Evolutionary conservation across 306 rosid species (phyloP), one percentile per base, ranked within the genome.

Genomic region (Ceratonia siliqua): DNA sequence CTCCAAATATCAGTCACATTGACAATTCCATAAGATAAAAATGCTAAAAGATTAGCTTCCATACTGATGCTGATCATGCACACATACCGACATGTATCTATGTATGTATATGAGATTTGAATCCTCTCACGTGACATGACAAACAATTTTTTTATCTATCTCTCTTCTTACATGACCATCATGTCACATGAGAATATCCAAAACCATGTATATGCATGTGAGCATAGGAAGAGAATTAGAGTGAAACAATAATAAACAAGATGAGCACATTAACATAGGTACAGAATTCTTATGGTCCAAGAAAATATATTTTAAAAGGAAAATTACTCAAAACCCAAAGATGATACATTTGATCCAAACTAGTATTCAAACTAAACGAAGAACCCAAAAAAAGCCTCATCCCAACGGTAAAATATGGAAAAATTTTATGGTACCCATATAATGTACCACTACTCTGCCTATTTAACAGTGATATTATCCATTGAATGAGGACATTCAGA

Each of bases 21-120:
- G 38, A 30, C 35, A 43, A 33, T 70, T 81, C 27, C 64, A 18
- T 36, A 36, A 49, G 35, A 74, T 36, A 38, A 62, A 32, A 62
- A 5, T 43, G 28, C 55, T 55, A 13, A 43, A 74, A 57, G 41
- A 73, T 25, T 53, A 63, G 66, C 54, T 22, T 42, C 41, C 58
- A 63, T 30, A 15, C 24, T 32, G 63, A 58, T 57, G 57, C 21
- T 50, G 21, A 70, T 36, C 15, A 12, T 36, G 6, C 14, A 11
- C 13, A 14, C 43, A 38, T 27, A 53, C 49, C 67, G 22, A 76
- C 30, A 41, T 18, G 24, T 25, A 54, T 66, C 7, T 12, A 10
- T 10, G 30, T 20, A 35, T 13, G 48, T 38, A n/a, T n/a, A n/a
- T n/a, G n/a, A n/a, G n/a, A n/a, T n/a, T n/a, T n/a, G n/a, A n/a